Evolutionary conservation across 257 asterid species (phyloP).

Genomic region (Forsythia viridissima): DNA sequence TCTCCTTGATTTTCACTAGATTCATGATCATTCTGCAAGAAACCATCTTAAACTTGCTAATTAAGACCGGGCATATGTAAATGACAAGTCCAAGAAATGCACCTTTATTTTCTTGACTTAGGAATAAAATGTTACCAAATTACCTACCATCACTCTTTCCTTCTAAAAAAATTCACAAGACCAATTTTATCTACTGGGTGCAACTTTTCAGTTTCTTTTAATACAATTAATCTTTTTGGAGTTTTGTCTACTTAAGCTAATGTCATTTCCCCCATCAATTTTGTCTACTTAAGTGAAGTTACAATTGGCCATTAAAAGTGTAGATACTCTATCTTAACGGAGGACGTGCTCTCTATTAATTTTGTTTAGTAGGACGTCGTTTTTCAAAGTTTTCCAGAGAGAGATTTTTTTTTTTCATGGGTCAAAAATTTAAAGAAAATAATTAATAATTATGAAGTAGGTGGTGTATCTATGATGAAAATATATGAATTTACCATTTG

Average conservation of each 20-base stretch:
- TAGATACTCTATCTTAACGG: too few relatives aligned
- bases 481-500: background rate
- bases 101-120: background rate
- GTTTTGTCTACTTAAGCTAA: background rate
- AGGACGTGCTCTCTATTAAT: too few relatives aligned
- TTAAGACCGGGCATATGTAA: constrained; percentile 8
- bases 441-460: background rate
- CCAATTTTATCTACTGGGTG: background rate
- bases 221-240: background rate
- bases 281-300: background rate
- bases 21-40: constrained; percentile 18
- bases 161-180: background rate
- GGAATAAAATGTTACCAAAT: background rate
- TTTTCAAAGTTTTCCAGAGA: background rate
- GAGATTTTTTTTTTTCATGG: background rate
- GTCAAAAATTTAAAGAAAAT: background rate
- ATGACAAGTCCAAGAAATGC: background rate
- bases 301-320: background rate
- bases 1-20: constrained; percentile 13
- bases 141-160: background rate
- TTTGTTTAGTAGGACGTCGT: too few relatives aligned
- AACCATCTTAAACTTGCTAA: constrained; percentile 24
- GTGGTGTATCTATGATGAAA: background rate
- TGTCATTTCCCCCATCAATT: background rate
- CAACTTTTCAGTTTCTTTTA: background rate